These are phyloP conservation scores for Triticum dicoccoides DNA, from an alignment of 176 grass and related monocot genomes.

Conservation along the genomic window DNA sequence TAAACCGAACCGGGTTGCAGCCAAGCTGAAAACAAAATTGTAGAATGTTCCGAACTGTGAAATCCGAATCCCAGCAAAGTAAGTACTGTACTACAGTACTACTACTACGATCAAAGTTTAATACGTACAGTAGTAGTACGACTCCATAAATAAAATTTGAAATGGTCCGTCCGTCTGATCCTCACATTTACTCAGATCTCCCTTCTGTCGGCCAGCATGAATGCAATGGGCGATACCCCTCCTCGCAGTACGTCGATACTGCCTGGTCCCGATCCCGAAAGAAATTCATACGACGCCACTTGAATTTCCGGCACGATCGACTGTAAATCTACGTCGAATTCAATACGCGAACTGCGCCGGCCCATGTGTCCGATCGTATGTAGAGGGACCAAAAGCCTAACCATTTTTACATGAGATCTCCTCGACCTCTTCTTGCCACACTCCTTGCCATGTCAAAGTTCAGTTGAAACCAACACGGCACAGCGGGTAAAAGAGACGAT, in stretches of 20 bases:
- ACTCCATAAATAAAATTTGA: neutral
- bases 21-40: neutral
- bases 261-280: constrained; percentile 17
- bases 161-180: constrained; percentile 16
- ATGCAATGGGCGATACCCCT: constrained; percentile 3
- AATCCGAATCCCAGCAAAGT: neutral
- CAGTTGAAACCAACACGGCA: neutral
- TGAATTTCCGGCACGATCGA: constrained; percentile 1
- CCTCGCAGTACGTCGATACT: constrained; percentile 7
- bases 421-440: too few relatives aligned
- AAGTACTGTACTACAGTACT: too few relatives aligned
- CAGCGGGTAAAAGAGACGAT: neutral
- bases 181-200: neutral
- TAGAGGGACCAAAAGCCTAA: constrained; percentile 13
- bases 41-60: neutral
- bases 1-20: neutral
- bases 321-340: constrained; percentile 34
- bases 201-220: constrained; percentile 18
- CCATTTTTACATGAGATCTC: neutral
- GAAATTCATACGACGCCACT: neutral
- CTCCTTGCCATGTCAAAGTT: neutral
- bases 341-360: constrained; percentile 17
- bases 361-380: constrained; percentile 9
- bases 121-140: neutral
- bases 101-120: neutral